Evolutionary conservation across 148 eudicot species (phyloP), one percentile per base, ranked within the genome.

Genomic region (Rhododendron williamsianum): DNA sequence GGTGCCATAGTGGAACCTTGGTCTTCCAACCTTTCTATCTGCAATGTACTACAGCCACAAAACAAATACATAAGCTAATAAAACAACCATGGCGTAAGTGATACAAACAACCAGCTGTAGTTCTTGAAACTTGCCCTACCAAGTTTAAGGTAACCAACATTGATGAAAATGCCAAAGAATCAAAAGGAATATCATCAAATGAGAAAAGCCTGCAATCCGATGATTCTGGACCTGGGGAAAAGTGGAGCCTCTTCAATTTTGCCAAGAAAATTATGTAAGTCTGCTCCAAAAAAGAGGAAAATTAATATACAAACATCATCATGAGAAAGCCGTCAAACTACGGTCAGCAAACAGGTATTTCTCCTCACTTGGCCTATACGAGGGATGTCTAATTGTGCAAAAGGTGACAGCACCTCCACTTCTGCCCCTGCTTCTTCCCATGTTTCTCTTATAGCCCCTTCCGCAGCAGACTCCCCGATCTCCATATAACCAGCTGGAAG

Each of bases 401-500:
- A 97, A 56, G 98, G 98, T 63, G 98, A 94, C 67, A 87, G 83
- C 69, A 95, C 90, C 85, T 97, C 94, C 81, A 95, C 98, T 81
- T 97, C 96, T 43, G 98, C 98, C 84, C 94, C 91, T 43, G 98
- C 98, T 86, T 97, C 99, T 91, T 97, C 99, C 87, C 90, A 89
- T 76, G 99, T 97, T 87, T 97, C 99, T 90, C 98, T 91, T 27
- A 89, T 90, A 83, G 99, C 99, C 30, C 99, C 98, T 88, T 93
- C 98, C 1, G 96, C 92, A 85, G 99, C 99, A 84, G 99, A 97
- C 87, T 97, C 99, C 25, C 99, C 99, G 77, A 97, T 91, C 91
- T 97, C 99, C 98, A 97, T 85, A 91, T 92, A 97, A 89, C 98
- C 99, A 91, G 98, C 98, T 77, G 98, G 99, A 87, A 97, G 98